Percentiles rank a stretch among this genome's conserved stretches.
Evolutionary conservation across 2,329 filamentous ascomycete genomes (phyloP).

Genomic region (Incumbomyces delicatus): DNA sequence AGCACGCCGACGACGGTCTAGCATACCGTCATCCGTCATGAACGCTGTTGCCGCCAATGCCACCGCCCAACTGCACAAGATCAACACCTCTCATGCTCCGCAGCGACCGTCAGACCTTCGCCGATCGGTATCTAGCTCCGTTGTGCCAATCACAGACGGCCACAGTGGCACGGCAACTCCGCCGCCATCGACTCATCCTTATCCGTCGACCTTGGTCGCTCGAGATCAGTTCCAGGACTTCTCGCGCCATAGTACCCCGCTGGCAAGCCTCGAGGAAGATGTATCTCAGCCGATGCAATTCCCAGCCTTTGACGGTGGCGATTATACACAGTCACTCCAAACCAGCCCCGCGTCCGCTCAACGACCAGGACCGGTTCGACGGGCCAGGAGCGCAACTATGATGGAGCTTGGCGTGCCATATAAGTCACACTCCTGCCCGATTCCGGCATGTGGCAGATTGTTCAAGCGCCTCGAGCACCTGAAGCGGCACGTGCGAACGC

Average conservation of each 20-base stretch:
- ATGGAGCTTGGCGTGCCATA: slow-evolving; percentile 93
- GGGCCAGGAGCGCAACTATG: slow-evolving; percentile 87
- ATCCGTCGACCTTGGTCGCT: slow-evolving; percentile 59
- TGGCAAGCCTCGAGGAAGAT: slow-evolving; percentile 75
- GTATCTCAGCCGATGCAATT: slow-evolving; percentile 61
- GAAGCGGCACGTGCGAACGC: slow-evolving; percentile 97
- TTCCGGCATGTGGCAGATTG: slow-evolving; percentile 88
- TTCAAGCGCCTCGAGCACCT: slow-evolving; percentile 99
- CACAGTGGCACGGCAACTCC: slow-evolving; percentile 1
- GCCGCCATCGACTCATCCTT: slow-evolving; percentile 46
- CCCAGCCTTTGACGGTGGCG: slow-evolving; percentile 51
- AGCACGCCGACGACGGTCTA: slow-evolving; percentile 86
- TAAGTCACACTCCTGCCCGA: slow-evolving; percentile 98
- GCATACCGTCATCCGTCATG: slow-evolving; percentile 72
- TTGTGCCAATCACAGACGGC: slow-evolving; percentile 67
- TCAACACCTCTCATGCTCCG: slow-evolving; percentile 44
- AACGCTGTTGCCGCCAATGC: slow-evolving; percentile 53
- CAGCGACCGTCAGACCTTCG: slow-evolving; percentile 85
- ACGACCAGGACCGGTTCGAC: slow-evolving; percentile 65
- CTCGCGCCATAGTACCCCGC: slow-evolving; percentile 83
- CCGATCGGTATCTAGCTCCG: slow-evolving; percentile 79
- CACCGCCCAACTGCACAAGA: slow-evolving; percentile 35
- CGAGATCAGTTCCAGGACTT: slow-evolving; percentile 69
- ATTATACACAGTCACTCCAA: slow-evolving; percentile 46
- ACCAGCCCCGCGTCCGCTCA: slow-evolving; percentile 43